phyloP scores from a whole-genome alignment of 306 rosid species.

The Vigna hirtella region DNA sequence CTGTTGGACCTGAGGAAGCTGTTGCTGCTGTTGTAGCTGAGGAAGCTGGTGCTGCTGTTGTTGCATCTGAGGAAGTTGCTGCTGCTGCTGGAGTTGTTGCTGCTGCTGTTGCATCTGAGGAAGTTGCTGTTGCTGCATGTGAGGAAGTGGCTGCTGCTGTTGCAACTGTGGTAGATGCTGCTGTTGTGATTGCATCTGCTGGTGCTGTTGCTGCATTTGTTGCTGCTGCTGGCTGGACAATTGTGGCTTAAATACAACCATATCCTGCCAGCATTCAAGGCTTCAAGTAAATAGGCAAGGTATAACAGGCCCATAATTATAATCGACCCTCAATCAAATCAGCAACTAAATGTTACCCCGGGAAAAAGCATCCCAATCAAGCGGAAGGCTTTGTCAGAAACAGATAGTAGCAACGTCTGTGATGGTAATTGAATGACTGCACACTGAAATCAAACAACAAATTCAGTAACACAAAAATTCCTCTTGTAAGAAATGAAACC shows the following conservation, averaged over 20 bases:
- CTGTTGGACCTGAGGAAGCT: constrained; percentile 40
- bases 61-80: constrained; percentile 48
- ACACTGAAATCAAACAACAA: constrained; percentile 68
- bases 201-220: constrained; percentile 61
- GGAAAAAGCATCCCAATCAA: constrained; percentile 99
- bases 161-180: constrained; percentile 61
- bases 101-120: constrained; percentile 48
- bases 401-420: constrained; percentile 91
- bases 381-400: constrained; percentile 93
- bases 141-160: constrained; percentile 50
- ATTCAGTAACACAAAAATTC: constrained; percentile 25
- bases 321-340: constrained; percentile 21
- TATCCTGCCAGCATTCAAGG: constrained; percentile 71
- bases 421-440: constrained; percentile 98
- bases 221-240: constrained; percentile 80
- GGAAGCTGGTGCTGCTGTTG: constrained; percentile 43
- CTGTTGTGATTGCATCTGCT: constrained; percentile 55
- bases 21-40: constrained; percentile 45
- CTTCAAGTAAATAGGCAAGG: constrained; percentile 34
- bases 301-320: constrained; percentile 29
- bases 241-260: constrained; percentile 97
- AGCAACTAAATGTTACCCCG: constrained; percentile 62
- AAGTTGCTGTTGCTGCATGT: constrained; percentile 53
- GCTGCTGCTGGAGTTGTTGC: constrained; percentile 45
- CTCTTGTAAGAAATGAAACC: constrained; percentile 12